These are phyloP conservation scores for Pascua sp. DNA, from an alignment of 1,284 basidiomycete genomes.

Conservation along the genomic window DNA sequence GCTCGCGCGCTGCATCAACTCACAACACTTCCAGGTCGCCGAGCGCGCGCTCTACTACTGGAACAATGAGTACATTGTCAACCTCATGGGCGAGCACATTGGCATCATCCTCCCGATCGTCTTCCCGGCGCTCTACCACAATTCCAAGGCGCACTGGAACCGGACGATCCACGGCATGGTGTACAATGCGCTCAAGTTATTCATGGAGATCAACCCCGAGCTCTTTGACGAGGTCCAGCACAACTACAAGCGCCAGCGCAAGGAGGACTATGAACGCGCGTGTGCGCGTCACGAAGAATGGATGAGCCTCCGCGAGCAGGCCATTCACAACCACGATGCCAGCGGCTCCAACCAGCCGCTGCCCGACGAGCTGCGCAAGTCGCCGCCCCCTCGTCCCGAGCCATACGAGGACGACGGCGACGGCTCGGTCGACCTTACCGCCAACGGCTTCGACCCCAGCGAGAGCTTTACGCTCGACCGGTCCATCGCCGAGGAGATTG, in stretches of 20 bases:
- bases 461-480: slow-evolving; percentile 65
- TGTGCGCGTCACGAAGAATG: slow-evolving; percentile 76
- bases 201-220: slow-evolving; percentile 99
- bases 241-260: slow-evolving; percentile 84
- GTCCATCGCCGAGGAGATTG: slow-evolving; percentile 70
- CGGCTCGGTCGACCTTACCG: slow-evolving; percentile 78
- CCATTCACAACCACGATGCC: slow-evolving; percentile 63
- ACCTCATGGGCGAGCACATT: slow-evolving; percentile 97
- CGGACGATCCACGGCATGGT: slow-evolving; percentile 98
- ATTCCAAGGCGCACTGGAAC: slow-evolving; percentile 98
- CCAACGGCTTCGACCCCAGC: slow-evolving; percentile 72
- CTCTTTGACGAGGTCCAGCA: slow-evolving; percentile 91
- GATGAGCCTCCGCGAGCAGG: slow-evolving; percentile 71
- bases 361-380: slow-evolving; percentile 65
- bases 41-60: slow-evolving; percentile 91
- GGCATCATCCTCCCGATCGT: slow-evolving; percentile 87
- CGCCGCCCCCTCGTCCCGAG: slow-evolving; percentile 64
- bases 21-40: slow-evolving; percentile 94
- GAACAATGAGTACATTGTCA: slow-evolving; percentile 99
- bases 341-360: slow-evolving; percentile 63
- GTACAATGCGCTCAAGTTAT: slow-evolving; percentile 95
- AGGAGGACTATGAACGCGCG: slow-evolving; percentile 80
- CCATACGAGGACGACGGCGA: slow-evolving; percentile 76
- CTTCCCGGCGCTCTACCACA: slow-evolving; percentile 95
- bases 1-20: slow-evolving; percentile 94